Evolutionary conservation across 2,329 filamentous ascomycete species (phyloP).

Genomic region (Paecilomyces sp.): DNA sequence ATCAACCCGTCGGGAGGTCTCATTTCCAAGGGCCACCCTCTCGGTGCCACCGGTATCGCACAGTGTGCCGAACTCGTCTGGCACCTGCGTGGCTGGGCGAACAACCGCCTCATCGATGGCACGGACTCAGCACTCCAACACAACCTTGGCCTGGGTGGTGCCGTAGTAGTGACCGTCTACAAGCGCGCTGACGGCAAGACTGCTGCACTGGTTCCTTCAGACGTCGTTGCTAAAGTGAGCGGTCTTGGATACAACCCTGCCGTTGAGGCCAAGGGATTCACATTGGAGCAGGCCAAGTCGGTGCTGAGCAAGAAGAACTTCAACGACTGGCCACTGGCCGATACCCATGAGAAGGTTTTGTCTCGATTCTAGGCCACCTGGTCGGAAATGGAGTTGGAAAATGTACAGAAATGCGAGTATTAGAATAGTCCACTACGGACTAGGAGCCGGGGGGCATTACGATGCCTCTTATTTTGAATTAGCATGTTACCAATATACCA

Average conservation of each 20-base stretch:
- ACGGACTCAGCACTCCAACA: slow-evolving; percentile 78
- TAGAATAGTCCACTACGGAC: not conserved
- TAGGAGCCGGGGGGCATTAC: too few species aligned
- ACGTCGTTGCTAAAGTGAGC: slow-evolving; percentile 58
- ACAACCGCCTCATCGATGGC: slow-evolving; percentile 66
- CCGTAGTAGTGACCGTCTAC: slow-evolving; percentile 85
- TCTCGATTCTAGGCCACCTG: slow-evolving; percentile 48
- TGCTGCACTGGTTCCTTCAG: slow-evolving; percentile 54
- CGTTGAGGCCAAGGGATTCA: slow-evolving; percentile 82
- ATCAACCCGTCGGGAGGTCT: slow-evolving; percentile 92
- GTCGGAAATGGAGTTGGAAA: not conserved
- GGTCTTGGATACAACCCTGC: slow-evolving; percentile 87
- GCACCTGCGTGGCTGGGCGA: slow-evolving; percentile 94
- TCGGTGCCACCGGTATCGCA: slow-evolving; percentile 89
- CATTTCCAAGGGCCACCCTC: slow-evolving; percentile 92
- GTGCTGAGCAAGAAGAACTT: slow-evolving; percentile 62
- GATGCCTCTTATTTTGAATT: not conserved
- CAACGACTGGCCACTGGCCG: slow-evolving; percentile 71
- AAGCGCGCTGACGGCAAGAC: slow-evolving; percentile 69
- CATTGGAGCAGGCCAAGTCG: slow-evolving; percentile 61
- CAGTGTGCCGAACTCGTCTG: slow-evolving; percentile 93
- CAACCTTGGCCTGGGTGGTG: slow-evolving; percentile 86
- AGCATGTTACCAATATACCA: not conserved
- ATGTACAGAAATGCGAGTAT: not conserved
- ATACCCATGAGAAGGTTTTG: slow-evolving; percentile 67